Conservation (phyloP, 2,329 filamentous ascomycete species). For the Pestalotiopsis sp. region DNA sequence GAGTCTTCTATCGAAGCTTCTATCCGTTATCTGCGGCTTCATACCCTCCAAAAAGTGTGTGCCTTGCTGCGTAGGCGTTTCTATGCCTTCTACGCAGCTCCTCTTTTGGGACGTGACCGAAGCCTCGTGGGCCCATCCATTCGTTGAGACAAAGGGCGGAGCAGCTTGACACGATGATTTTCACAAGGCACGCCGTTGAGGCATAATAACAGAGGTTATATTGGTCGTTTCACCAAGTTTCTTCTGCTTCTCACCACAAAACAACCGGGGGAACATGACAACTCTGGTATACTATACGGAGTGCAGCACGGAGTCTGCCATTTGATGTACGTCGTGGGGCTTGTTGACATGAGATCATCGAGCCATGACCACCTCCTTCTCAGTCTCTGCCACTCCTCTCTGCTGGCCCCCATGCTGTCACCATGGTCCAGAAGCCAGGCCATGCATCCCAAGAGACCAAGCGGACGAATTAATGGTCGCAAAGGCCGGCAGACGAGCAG, state of each 20-base stretch:
- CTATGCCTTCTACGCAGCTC: constrained; percentile 34
- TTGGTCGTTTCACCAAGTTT: constrained; percentile 3
- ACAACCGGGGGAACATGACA: background rate
- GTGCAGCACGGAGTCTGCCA: background rate
- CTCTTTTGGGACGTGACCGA: constrained; percentile 30
- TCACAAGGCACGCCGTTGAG: background rate
- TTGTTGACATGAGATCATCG: constrained; percentile 11
- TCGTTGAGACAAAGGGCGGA: constrained; percentile 13
- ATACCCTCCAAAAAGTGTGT: constrained; percentile 1
- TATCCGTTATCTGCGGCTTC: constrained; percentile 33
- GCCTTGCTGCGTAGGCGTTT: background rate
- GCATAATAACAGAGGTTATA: constrained; percentile 1
- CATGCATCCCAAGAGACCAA: constrained; percentile 1
- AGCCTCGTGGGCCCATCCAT: constrained; percentile 11
- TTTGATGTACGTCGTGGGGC: background rate
- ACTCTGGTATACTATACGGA: background rate
- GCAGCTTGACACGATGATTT: constrained; percentile 16
- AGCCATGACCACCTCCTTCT: background rate
- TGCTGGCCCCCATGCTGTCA: background rate
- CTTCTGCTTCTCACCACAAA: background rate
- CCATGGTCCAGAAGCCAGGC: background rate
- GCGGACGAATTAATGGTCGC: constrained; percentile 1
- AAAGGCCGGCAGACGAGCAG: constrained; percentile 8
- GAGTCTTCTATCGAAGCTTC: constrained; percentile 33
- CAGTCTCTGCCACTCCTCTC: background rate